These are phyloP conservation scores for Trichoderma hamatum DNA, from an alignment of 2,329 filamentous ascomycete species.

Conservation along the genomic window DNA sequence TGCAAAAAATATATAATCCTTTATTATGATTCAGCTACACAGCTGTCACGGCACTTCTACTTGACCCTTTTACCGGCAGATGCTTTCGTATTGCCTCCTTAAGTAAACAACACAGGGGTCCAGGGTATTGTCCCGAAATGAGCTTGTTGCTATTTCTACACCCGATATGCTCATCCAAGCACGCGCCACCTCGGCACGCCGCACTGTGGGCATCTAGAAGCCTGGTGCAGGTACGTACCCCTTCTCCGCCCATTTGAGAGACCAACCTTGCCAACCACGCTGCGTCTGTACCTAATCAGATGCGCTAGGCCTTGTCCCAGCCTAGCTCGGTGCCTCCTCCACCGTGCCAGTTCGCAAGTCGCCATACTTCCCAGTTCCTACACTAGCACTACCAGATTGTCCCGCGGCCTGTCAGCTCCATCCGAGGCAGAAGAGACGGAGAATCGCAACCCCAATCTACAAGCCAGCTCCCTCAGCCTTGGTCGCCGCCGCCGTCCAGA, in stretches of 20 bases:
- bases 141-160: conserved; percentile 8
- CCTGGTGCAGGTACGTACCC: not conserved
- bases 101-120: conserved; percentile 16
- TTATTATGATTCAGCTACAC: not conserved
- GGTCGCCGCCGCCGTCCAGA: conserved; percentile 46
- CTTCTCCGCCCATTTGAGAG: not conserved
- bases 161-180: not conserved
- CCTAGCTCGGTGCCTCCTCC: not conserved
- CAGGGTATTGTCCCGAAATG: conserved; percentile 14
- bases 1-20: not conserved
- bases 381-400: conserved; percentile 16
- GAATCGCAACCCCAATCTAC: conserved; percentile 8
- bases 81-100: not conserved
- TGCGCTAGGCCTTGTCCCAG: not conserved
- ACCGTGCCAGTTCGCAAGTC: conserved; percentile 1
- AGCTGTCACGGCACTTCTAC: not conserved
- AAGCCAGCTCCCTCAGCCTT: conserved; percentile 16
- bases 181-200: not conserved
- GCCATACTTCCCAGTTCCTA: conserved; percentile 5
- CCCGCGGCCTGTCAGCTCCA: conserved; percentile 25
- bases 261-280: not conserved
- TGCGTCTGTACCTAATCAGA: not conserved
- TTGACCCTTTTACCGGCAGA: not conserved
- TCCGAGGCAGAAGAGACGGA: conserved; percentile 22
- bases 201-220: conserved; percentile 9